Evolutionary conservation across 1,139 yeast genomes (phyloP).

Genomic region (Saccharomyces hybrid): DNA sequence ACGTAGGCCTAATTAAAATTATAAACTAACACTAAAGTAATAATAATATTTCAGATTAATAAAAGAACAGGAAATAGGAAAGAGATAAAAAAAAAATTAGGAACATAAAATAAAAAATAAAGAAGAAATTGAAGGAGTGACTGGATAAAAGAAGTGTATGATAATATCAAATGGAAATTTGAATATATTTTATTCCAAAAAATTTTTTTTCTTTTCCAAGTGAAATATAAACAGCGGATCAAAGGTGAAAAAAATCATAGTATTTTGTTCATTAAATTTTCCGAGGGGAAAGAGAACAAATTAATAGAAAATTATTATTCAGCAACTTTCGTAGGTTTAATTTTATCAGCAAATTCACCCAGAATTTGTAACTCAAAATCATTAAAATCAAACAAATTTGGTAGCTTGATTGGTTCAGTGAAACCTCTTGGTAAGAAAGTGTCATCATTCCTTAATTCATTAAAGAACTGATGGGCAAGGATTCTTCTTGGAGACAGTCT

Average conservation of each 20-base stretch:
- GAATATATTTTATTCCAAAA: not conserved
- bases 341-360: constrained; percentile 31
- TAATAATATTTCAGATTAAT: not conserved
- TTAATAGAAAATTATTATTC: not conserved
- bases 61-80: not conserved
- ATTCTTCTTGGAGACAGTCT: constrained; percentile 62
- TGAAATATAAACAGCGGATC: not conserved
- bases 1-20: not conserved
- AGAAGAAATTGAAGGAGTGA: not conserved
- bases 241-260: not conserved
- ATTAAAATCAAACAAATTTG: constrained; percentile 37
- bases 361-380: constrained; percentile 37
- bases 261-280: not conserved
- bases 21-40: not conserved
- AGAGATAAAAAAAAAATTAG: not conserved
- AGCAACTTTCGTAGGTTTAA: constrained; percentile 16
- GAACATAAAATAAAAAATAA: not conserved
- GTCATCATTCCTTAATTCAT: constrained; percentile 51
- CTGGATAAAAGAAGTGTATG: not conserved
- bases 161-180: not conserved
- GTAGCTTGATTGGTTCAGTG: constrained; percentile 33
- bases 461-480: constrained; percentile 64
- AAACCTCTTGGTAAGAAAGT: constrained; percentile 53
- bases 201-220: not conserved
- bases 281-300: not conserved